Percentiles rank a stretch among this genome's conserved stretches.
phyloP scores from a whole-genome alignment of 768 basidiomycete genomes.

The Calocera viscosa region DNA sequence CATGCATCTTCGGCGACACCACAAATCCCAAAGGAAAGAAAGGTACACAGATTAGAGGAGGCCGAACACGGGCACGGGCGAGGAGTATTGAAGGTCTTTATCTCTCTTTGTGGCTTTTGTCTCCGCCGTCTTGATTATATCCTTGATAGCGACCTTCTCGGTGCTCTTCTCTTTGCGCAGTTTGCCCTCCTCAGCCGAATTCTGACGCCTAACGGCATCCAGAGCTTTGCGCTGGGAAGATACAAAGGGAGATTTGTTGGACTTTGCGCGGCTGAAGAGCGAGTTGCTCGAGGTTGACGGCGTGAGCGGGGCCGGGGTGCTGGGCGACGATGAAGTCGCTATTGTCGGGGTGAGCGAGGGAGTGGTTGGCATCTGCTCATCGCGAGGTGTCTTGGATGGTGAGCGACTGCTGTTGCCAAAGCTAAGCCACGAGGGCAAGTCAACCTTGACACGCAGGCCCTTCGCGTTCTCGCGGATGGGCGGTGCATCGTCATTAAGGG shows the following conservation, averaged over 20 bases:
- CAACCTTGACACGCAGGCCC: background rate
- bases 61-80: background rate
- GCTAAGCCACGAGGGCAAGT: slow-evolving; percentile 1
- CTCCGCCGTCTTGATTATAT: background rate
- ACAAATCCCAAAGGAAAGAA: background rate
- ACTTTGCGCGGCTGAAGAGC: background rate
- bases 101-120: background rate
- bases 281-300: slow-evolving; percentile 2
- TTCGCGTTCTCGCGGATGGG: background rate
- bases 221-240: background rate
- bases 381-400: background rate
- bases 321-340: background rate
- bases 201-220: background rate
- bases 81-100: background rate
- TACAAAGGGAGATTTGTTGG: background rate
- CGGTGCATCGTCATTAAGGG: background rate
- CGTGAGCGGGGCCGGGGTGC: background rate
- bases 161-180: background rate
- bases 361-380: background rate
- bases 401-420: background rate
- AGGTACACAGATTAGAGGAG: background rate
- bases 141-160: background rate
- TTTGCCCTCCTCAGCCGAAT: background rate
- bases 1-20: background rate
- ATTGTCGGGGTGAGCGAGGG: background rate